Conservation (phyloP, 306 rosid genomes). For the Rosa multiflora region DNA sequence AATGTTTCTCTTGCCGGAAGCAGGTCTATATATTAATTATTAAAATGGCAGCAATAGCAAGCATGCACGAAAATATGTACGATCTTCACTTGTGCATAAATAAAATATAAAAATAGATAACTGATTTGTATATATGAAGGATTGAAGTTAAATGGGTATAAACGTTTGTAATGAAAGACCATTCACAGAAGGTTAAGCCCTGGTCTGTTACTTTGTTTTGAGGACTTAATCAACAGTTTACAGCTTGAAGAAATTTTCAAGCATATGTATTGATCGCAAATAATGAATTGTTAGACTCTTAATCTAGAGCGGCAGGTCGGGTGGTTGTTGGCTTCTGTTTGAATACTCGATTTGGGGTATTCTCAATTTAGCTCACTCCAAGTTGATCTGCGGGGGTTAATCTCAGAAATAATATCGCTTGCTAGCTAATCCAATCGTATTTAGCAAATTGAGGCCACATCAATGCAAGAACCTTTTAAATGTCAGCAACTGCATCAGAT, state of each 20-base stretch:
- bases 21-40: not conserved
- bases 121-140: not conserved
- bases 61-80: not conserved
- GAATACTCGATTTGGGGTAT: too few species aligned
- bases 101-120: not conserved
- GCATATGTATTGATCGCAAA: not conserved
- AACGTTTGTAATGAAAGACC: not conserved
- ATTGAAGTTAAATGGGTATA: constrained; percentile 1
- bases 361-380: not conserved
- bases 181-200: not conserved
- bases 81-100: not conserved
- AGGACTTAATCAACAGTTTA: not conserved
- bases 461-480: constrained; percentile 9
- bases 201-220: not conserved
- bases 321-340: too few species aligned
- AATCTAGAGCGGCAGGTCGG: not conserved
- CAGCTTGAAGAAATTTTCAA: not conserved
- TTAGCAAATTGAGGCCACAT: not conserved
- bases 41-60: not conserved
- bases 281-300: not conserved
- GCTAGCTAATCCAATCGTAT: not conserved
- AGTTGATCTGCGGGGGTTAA: constrained; percentile 5
- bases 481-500: constrained; percentile 22
- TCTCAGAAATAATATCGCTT: not conserved
- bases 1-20: not conserved